phyloP scores from a whole-genome alignment of 352 stramenopile species.

The Phytophthora cryptogea region DNA sequence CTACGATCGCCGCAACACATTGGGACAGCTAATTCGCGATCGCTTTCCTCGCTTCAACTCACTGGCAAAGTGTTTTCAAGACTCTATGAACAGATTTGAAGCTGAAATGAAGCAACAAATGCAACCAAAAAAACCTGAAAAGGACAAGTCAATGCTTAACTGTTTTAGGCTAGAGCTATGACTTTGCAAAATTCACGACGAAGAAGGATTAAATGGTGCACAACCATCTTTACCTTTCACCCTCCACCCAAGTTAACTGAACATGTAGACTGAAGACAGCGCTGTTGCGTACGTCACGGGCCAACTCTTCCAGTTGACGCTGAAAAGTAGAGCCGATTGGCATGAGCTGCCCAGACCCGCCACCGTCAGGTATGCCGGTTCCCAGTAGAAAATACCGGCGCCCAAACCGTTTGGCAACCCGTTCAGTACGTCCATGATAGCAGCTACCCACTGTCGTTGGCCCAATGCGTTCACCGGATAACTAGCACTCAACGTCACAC shows the following conservation, averaged over 20 bases:
- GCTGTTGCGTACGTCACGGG: constrained; percentile 26
- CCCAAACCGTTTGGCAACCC: constrained; percentile 19
- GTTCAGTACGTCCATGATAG: constrained; percentile 28
- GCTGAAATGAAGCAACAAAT: no score
- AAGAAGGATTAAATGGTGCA: no score
- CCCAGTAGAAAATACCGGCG: constrained; percentile 41
- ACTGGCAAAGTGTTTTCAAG: no score
- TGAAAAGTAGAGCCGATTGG: constrained; percentile 35
- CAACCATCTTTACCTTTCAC: no score
- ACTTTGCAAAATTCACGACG: not conserved
- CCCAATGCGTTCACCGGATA: constrained; percentile 30
- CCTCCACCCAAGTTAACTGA: constrained; percentile 3
- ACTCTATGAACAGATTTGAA: no score
- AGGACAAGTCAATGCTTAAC: no score
- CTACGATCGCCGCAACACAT: no score
- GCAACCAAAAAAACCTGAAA: no score
- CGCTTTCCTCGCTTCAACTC: no score
- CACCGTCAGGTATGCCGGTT: constrained; percentile 31
- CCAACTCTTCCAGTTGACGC: constrained; percentile 30
- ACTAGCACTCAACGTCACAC: constrained; percentile 23
- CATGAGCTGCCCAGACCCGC: constrained; percentile 31
- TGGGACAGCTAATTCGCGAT: no score
- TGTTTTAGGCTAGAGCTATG: not conserved
- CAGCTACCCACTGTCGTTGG: constrained; percentile 29
- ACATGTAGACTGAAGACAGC: constrained; percentile 31